These are phyloP conservation scores for Saccharomycopsis crataegensis DNA, from an alignment of 1,139 yeast species.

Conservation along the genomic window DNA sequence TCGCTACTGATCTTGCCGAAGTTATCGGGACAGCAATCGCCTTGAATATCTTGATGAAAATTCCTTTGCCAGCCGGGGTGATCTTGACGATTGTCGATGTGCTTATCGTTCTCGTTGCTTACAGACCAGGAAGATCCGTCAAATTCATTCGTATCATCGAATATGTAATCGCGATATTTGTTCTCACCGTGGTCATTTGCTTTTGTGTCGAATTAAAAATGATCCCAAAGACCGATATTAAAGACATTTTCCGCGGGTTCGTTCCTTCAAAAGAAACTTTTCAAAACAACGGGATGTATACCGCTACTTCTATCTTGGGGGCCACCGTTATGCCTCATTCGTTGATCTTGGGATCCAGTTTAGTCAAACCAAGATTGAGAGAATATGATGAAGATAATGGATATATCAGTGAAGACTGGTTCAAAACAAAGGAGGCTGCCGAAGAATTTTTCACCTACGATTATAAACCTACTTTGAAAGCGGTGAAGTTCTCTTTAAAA, in stretches of 20 bases:
- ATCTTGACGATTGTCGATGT: slow-evolving; percentile 67
- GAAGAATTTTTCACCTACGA: slow-evolving; percentile 29
- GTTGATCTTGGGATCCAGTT: slow-evolving; percentile 64
- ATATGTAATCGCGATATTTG: slow-evolving; percentile 55
- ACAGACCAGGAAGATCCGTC: slow-evolving; percentile 60
- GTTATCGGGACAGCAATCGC: slow-evolving; percentile 88
- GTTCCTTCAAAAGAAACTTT: slow-evolving; percentile 61
- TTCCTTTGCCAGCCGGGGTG: slow-evolving; percentile 78
- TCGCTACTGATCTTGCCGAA: slow-evolving; percentile 82
- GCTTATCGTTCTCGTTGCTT: slow-evolving; percentile 64
- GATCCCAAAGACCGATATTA: slow-evolving; percentile 38
- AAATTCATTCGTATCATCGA: slow-evolving; percentile 61
- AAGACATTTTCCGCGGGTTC: slow-evolving; percentile 60
- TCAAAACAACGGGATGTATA: slow-evolving; percentile 55
- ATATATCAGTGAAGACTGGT: slow-evolving; percentile 26
- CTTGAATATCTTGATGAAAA: slow-evolving; percentile 54
- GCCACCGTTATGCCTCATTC: slow-evolving; percentile 85
- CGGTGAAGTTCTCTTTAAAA: slow-evolving; percentile 59
- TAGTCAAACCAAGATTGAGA: slow-evolving; percentile 65
- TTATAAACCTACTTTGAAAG: slow-evolving; percentile 59
- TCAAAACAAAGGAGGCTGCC: slow-evolving; percentile 14
- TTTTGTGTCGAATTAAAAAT: slow-evolving; percentile 61
- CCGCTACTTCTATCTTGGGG: slow-evolving; percentile 72
- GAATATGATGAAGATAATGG: slow-evolving; percentile 49
- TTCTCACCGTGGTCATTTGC: slow-evolving; percentile 63